These are phyloP conservation scores for Clavulina sp. DNA, from an alignment of 768 basidiomycete species.

Conservation along the genomic window DNA sequence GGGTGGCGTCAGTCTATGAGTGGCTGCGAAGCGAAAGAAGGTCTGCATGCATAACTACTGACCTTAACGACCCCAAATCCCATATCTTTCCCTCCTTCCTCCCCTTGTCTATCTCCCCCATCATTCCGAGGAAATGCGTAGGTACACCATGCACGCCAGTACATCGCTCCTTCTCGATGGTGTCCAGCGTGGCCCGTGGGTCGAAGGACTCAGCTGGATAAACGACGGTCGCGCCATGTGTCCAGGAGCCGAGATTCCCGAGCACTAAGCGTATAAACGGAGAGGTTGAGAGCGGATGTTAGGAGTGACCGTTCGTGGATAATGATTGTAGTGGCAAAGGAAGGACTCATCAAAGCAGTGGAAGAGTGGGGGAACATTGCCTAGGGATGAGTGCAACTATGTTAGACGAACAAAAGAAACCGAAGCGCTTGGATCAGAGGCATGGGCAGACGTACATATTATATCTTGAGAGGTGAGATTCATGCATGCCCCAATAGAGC, in stretches of 20 bases:
- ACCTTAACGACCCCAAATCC: conserved; percentile 42
- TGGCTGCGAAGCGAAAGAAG: background rate
- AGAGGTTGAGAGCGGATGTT: conserved; percentile 8
- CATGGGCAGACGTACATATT: conserved; percentile 38
- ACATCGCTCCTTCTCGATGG: conserved; percentile 48
- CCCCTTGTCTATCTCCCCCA: conserved; percentile 35
- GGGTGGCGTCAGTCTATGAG: background rate
- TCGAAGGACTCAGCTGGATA: conserved; percentile 54
- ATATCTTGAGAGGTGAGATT: conserved; percentile 43
- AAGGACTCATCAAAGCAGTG: conserved; percentile 74
- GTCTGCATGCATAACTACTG: background rate
- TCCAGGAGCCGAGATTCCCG: conserved; percentile 14
- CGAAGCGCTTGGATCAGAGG: no score
- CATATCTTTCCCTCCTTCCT: conserved; percentile 29
- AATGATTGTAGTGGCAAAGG: background rate
- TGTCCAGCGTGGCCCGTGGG: conserved; percentile 49
- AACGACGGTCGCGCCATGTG: conserved; percentile 53
- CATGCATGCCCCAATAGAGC: conserved; percentile 59
- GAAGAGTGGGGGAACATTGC: conserved; percentile 70
- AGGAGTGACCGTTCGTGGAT: conserved; percentile 1
- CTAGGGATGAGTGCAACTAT: no score
- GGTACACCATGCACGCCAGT: conserved; percentile 75
- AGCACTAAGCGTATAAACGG: conserved; percentile 17
- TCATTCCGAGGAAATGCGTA: conserved; percentile 64
- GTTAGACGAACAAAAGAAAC: no score